phyloP scores from a whole-genome alignment of 208 protist genomes.

The Blastocrithidia nonstop region DNA sequence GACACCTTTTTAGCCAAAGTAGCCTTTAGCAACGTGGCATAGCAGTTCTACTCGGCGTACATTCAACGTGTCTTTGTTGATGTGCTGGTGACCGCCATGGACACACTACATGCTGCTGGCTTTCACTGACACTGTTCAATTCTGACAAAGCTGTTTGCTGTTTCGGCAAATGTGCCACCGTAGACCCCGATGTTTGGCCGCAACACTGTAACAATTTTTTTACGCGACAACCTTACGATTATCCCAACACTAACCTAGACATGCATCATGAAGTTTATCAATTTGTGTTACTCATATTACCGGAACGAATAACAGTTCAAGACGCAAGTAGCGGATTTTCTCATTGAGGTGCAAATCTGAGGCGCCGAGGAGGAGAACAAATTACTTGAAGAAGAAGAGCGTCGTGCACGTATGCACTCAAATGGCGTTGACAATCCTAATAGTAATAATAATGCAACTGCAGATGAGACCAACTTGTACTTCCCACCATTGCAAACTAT shows the following conservation, averaged over 20 bases:
- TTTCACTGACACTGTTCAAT: conserved; percentile 62
- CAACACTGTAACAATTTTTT: conserved; percentile 27
- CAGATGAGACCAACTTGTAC: too few relatives aligned
- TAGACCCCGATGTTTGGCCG: conserved; percentile 35
- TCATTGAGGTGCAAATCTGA: conserved; percentile 77
- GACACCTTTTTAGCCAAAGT: conserved; percentile 84
- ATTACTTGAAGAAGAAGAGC: conserved; percentile 51
- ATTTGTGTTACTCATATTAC: conserved; percentile 25
- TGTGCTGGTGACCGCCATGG: conserved; percentile 63
- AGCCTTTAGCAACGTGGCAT: conserved; percentile 20
- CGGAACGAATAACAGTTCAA: conserved; percentile 21
- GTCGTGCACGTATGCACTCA: too few relatives aligned
- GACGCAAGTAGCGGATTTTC: conserved; percentile 52
- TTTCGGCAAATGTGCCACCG: conserved; percentile 37
- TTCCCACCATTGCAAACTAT: too few relatives aligned
- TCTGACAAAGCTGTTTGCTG: conserved; percentile 49
- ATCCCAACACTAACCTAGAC: conserved; percentile 48
- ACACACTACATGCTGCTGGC: conserved; percentile 67
- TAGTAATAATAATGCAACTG: too few relatives aligned
- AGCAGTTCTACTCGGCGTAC: conserved; percentile 61
- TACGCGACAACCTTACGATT: conserved; percentile 28
- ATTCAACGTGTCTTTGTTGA: conserved; percentile 70
- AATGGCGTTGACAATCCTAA: too few relatives aligned
- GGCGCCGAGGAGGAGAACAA: conserved; percentile 75
- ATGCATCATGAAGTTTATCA: conserved; percentile 35